phyloP scores from a whole-genome alignment of 192 early-diverging fungal genomes.

The Spizellomyces punctatus region DNA sequence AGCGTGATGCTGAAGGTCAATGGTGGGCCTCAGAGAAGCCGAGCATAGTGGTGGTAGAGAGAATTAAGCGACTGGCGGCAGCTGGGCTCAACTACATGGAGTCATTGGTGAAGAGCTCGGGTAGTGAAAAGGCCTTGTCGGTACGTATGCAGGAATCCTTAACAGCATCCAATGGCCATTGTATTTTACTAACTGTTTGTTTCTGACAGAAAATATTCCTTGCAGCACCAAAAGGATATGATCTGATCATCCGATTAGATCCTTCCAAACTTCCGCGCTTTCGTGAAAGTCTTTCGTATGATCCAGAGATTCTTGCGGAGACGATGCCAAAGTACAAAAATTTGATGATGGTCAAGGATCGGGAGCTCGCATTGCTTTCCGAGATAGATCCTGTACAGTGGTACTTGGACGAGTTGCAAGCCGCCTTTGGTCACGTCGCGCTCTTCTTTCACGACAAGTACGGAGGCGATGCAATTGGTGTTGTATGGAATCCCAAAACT shows the following conservation, averaged over 20 bases:
- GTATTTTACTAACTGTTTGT: too few species aligned
- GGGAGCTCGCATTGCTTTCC: conserved; percentile 49
- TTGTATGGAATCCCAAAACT: conserved; percentile 66
- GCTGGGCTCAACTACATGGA: conserved; percentile 64
- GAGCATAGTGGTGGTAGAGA: conserved; percentile 57
- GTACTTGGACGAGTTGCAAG: conserved; percentile 70
- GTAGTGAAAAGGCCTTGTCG: conserved; percentile 27
- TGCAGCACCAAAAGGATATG: conserved; percentile 78
- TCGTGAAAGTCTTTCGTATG: conserved; percentile 34
- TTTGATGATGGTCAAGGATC: conserved; percentile 55
- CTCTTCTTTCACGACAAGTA: conserved; percentile 76
- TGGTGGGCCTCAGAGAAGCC: conserved; percentile 65
- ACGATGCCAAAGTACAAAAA: conserved; percentile 74
- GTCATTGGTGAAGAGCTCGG: conserved; percentile 35
- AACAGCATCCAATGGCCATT: too few species aligned
- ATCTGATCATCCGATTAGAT: conserved; percentile 73
- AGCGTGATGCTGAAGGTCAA: conserved; percentile 57
- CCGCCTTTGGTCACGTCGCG: conserved; percentile 62
- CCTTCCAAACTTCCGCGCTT: conserved; percentile 42
- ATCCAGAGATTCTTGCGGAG: conserved; percentile 15
- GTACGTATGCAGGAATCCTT: too few species aligned
- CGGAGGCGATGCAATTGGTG: conserved; percentile 70
- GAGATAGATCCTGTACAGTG: conserved; percentile 75
- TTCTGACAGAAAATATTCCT: conserved; percentile 63
- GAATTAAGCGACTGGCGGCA: conserved; percentile 66